phyloP scores from a whole-genome alignment of 768 basidiomycete genomes.

The Gloeophyllum trabeum region DNA sequence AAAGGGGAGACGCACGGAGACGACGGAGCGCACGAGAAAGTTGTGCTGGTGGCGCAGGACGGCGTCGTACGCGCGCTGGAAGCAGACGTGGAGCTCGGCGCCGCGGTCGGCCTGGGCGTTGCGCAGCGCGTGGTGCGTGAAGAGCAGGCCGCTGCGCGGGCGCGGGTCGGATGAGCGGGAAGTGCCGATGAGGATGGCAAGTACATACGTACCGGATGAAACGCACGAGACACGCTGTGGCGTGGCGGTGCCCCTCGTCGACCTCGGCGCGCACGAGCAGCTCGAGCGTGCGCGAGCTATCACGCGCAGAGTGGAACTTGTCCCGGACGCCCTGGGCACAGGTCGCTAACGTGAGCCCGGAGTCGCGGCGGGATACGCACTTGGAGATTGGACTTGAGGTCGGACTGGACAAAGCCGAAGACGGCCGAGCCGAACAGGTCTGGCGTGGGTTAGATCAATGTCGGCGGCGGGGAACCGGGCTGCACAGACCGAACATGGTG shows the following conservation, averaged over 20 bases:
- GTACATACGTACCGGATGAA: conserved; percentile 56
- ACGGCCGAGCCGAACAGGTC: conserved; percentile 60
- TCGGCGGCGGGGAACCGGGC: conserved; percentile 1
- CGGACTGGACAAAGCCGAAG: conserved; percentile 65
- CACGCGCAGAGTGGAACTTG: conserved; percentile 31
- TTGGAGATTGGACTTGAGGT: conserved; percentile 55
- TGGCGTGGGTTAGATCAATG: conserved; percentile 12
- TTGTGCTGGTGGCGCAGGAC: conserved; percentile 57
- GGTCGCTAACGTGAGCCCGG: background rate
- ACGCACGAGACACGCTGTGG: conserved; percentile 51
- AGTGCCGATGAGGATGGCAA: conserved; percentile 7
- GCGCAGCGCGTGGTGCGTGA: conserved; percentile 58
- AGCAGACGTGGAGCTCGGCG: conserved; percentile 53
- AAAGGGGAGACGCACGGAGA: conserved; percentile 45
- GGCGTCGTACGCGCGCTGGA: conserved; percentile 59
- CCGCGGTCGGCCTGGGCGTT: conserved; percentile 44
- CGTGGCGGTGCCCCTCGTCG: conserved; percentile 30
- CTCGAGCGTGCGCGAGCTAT: conserved; percentile 46
- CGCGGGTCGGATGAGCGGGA: conserved; percentile 7
- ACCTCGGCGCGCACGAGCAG: conserved; percentile 42
- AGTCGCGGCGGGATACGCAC: conserved; percentile 24
- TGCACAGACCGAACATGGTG: conserved; percentile 50
- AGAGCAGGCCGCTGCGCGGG: conserved; percentile 44
- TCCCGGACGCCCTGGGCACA: conserved; percentile 49
- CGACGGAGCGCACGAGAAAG: conserved; percentile 54